Percentiles rank a stretch among this genome's conserved stretches.
Conservation (phyloP, 352 stramenopile species). For the Blastocystis sp. region DNA sequence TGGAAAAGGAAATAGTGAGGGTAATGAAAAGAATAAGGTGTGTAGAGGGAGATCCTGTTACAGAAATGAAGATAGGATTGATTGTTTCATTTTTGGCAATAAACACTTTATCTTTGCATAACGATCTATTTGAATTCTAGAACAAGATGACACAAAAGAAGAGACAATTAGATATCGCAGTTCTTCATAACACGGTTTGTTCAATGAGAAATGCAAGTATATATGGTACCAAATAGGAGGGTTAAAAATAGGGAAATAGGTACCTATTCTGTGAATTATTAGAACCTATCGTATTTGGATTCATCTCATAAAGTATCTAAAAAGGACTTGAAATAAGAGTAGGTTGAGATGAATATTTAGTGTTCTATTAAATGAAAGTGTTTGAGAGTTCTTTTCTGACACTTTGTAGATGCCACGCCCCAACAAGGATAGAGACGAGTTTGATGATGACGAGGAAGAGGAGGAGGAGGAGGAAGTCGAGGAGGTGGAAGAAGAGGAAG, state of each 20-base stretch:
- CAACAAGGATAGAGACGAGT: conserved; percentile 38
- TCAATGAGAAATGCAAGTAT: background rate
- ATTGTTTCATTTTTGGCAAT: no score
- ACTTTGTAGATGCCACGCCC: background rate
- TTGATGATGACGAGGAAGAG: conserved; percentile 65
- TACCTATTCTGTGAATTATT: background rate
- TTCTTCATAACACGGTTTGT: background rate
- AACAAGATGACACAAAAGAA: background rate
- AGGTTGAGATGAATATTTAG: background rate
- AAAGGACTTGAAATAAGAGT: background rate
- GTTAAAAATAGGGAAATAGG: background rate
- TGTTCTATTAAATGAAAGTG: background rate
- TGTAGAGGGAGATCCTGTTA: no score
- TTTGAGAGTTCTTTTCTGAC: background rate
- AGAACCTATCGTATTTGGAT: background rate
- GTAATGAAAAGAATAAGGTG: background rate
- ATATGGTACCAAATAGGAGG: background rate
- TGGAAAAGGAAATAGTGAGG: background rate
- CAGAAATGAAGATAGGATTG: background rate
- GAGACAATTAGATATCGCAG: background rate
- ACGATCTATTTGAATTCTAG: background rate
- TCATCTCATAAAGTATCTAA: conserved; percentile 4
- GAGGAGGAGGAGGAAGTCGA: conserved; percentile 56
- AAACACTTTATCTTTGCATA: background rate
- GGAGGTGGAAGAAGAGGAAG: conserved; percentile 56